Percentiles rank a stretch among this genome's conserved stretches.
These are phyloP conservation scores for Diaporthe caulivora DNA, from an alignment of 2,329 filamentous ascomycete genomes.

Conservation along the genomic window DNA sequence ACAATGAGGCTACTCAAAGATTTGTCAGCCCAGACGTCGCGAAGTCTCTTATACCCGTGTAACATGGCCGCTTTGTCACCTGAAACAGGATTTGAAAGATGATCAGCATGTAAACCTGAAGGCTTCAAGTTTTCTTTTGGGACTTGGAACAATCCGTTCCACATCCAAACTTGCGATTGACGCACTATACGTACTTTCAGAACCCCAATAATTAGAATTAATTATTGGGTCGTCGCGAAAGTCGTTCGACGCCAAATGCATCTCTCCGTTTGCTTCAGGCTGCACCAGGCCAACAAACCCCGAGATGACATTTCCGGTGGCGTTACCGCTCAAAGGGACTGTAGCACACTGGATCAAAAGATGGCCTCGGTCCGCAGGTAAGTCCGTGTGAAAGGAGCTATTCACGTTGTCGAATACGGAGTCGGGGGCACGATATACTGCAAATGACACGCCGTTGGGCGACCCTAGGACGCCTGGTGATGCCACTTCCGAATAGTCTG, in stretches of 20 bases:
- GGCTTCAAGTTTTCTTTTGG: background rate
- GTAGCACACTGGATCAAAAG: background rate
- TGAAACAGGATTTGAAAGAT: background rate
- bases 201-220: background rate
- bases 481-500: background rate
- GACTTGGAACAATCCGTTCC: background rate
- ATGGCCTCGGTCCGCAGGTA: background rate
- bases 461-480: background rate
- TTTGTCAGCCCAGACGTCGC: background rate
- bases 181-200: background rate
- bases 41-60: background rate
- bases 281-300: conserved; percentile 1
- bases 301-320: background rate
- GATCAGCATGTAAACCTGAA: background rate
- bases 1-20: background rate
- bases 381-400: background rate
- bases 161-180: background rate
- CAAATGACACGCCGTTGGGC: background rate
- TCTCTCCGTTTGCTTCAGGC: conserved; percentile 1
- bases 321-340: background rate
- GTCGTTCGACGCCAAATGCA: background rate
- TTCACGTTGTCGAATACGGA: background rate
- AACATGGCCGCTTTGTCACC: conserved; percentile 10
- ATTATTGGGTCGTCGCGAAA: conserved; percentile 11
- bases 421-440: background rate